phyloP scores from a whole-genome alignment of 345 rosid species.

The Salix exigua region DNA sequence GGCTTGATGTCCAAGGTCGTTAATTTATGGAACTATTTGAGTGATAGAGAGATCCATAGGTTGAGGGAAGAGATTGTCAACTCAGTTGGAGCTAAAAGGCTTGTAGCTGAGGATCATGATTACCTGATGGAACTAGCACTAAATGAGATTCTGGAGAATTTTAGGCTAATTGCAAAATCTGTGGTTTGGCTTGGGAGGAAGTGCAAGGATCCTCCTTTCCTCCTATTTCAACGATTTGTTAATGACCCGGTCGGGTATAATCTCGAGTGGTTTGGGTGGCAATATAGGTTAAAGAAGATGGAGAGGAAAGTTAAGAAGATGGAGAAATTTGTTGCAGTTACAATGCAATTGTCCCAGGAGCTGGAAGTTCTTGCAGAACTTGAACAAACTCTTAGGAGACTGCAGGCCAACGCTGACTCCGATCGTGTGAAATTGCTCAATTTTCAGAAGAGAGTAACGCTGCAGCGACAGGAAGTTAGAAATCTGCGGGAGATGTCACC shows the following conservation, averaged over 20 bases:
- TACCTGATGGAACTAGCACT: slow-evolving; percentile 55
- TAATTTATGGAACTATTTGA: slow-evolving; percentile 49
- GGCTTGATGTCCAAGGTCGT: slow-evolving; percentile 51
- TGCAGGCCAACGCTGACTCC: slow-evolving; percentile 34
- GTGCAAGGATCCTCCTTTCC: slow-evolving; percentile 45
- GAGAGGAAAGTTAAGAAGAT: slow-evolving; percentile 63
- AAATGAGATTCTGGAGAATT: slow-evolving; percentile 49
- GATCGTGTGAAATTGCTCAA: slow-evolving; percentile 43
- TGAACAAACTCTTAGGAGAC: slow-evolving; percentile 58
- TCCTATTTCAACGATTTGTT: slow-evolving; percentile 42
- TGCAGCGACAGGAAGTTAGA: slow-evolving; percentile 54
- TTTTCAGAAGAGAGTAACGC: slow-evolving; percentile 48
- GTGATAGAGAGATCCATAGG: slow-evolving; percentile 38
- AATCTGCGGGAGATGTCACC: slow-evolving; percentile 55
- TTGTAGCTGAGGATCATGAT: slow-evolving; percentile 45
- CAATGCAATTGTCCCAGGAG: slow-evolving; percentile 52
- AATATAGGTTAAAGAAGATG: slow-evolving; percentile 57
- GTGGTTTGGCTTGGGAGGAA: slow-evolving; percentile 50
- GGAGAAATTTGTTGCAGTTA: slow-evolving; percentile 47
- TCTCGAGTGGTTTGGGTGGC: slow-evolving; percentile 56
- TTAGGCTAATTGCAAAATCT: slow-evolving; percentile 36
- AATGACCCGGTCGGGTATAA: slow-evolving; percentile 37
- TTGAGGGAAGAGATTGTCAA: slow-evolving; percentile 43
- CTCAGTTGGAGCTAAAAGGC: slow-evolving; percentile 43
- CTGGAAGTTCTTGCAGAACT: slow-evolving; percentile 61